phyloP scores from a whole-genome alignment of 108 stramenopile genomes.

The Parmales sp. region DNA sequence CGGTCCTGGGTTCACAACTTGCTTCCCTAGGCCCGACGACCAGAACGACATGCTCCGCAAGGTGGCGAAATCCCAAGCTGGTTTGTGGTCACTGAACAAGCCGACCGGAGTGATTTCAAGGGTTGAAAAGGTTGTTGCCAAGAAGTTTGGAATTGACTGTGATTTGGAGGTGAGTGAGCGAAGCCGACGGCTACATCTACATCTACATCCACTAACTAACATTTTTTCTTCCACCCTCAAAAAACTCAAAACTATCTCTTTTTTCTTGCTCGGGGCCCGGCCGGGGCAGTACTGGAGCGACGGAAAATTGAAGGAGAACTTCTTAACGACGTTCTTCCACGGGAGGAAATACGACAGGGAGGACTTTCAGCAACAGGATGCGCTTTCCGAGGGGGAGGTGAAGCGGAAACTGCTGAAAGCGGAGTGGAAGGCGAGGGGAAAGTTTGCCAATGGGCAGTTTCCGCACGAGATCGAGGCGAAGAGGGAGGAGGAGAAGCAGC shows the following conservation, averaged over 20 bases:
- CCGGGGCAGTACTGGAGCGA: conserved; percentile 11
- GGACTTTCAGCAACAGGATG: not conserved
- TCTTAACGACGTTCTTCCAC: conserved; percentile 2
- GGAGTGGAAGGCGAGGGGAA: not conserved
- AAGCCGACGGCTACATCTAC: too few species aligned
- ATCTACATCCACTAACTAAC: too few species aligned
- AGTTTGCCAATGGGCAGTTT: not conserved
- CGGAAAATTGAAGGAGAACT: not conserved
- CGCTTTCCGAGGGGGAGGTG: not conserved
- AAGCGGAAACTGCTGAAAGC: not conserved
- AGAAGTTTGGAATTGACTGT: conserved; percentile 6
- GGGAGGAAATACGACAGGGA: not conserved
- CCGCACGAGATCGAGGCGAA: conserved; percentile 2
- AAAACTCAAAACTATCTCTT: too few species aligned
- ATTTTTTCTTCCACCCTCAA: too few species aligned
- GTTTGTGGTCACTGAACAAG: not conserved
- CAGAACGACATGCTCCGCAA: not conserved
- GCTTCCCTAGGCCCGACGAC: not conserved
- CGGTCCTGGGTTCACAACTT: not conserved
- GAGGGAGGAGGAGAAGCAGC: not conserved
- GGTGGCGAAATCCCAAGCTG: not conserved
- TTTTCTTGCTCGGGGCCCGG: too few species aligned
- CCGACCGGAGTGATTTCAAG: not conserved
- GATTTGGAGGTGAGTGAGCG: too few species aligned
- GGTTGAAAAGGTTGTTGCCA: conserved; percentile 7